Base-by-base conservation (phyloP, 1,284 basidiomycete species). In the Naganishia albida region DNA sequence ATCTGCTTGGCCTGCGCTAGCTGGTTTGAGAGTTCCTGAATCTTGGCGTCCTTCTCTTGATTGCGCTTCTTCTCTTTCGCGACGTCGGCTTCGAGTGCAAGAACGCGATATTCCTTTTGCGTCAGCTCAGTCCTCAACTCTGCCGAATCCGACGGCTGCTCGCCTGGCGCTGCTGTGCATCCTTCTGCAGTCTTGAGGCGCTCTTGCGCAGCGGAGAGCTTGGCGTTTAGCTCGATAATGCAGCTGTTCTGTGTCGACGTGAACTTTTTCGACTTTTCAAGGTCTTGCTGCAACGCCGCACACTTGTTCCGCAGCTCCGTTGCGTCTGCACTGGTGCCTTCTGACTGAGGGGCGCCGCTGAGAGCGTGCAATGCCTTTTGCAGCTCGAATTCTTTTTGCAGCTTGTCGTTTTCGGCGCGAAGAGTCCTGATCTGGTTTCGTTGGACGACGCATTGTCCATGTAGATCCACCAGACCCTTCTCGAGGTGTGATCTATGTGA, bases 11-110 rank as follows among this genome's bases (percentile, higher is more conserved):
- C 18, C 7, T 25, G 4, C 4, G 30, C 46, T 15, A 60, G 44
- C 46, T 50, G 28, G 18, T 15, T 20, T 20, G 7, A 38, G 2
- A 60, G 34, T 18, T 26, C 46, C 34, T 40, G 44, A 15, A 60
- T 60, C 10, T 13, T 50, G 8, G 46, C 46, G 1, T 60, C 30
- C 23, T 60, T 60, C 30, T 53, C 51, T 18, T 39, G n/a, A n/a
- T n/a, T 20, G 7, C n/a, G 16, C 34, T 53, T 26, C n/a, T 23
- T 34, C 18, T 38, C 51, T 2, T 38, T 20, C 2, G 30, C 51
- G 28, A 39, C 28, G n/a, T 23, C n/a, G 30, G 51, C 51, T 23
- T 53, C 51, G 30, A 53, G 34, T 34, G 34, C 30, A 28, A n/a
- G 34, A 30, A 53, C 13, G 7, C 28, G 28, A 7, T 18, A 34